phyloP scores from a whole-genome alignment of 2,329 filamentous ascomycete genomes.

The Fusarium liriodendri region DNA sequence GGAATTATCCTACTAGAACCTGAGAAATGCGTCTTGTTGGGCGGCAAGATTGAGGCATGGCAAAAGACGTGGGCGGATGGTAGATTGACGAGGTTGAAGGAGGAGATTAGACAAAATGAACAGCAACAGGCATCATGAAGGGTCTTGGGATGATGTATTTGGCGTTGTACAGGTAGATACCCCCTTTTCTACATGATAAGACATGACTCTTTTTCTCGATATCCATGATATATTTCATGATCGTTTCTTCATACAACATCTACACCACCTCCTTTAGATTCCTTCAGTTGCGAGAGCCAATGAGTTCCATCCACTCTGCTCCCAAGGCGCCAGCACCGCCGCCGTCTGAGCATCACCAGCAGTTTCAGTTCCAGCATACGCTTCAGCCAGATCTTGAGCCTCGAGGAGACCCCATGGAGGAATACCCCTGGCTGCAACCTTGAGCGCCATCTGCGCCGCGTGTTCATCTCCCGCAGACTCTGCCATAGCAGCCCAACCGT shows the following conservation, averaged over 20 bases:
- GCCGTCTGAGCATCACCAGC: constrained; percentile 81
- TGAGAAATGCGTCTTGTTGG: constrained; percentile 75
- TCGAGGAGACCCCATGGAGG: constrained; percentile 77
- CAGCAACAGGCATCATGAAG: constrained; percentile 20
- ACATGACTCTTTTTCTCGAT: neutral
- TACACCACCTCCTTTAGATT: constrained; percentile 15
- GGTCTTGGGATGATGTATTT: neutral
- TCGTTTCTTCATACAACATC: constrained; percentile 9
- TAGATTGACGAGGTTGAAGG: constrained; percentile 75
- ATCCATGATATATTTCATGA: neutral
- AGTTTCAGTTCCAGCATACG: constrained; percentile 79
- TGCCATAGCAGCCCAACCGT: constrained; percentile 84
- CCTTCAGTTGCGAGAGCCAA: constrained; percentile 52
- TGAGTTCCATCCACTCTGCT: constrained; percentile 70
- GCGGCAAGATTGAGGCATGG: constrained; percentile 86
- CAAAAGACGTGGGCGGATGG: constrained; percentile 82
- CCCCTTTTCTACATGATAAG: constrained; percentile 15
- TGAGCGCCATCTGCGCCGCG: constrained; percentile 80
- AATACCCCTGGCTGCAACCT: constrained; percentile 79
- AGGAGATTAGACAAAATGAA: constrained; percentile 60
- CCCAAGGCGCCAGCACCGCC: constrained; percentile 87
- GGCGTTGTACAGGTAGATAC: constrained; percentile 27
- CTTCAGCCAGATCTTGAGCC: constrained; percentile 75
- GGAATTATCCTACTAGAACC: constrained; percentile 85
- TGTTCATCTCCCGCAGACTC: constrained; percentile 65